Percentiles rank a stretch among this genome's conserved stretches.
Conservation (phyloP, 2,329 filamentous ascomycete species). For the Scedosporium boydii region DNA sequence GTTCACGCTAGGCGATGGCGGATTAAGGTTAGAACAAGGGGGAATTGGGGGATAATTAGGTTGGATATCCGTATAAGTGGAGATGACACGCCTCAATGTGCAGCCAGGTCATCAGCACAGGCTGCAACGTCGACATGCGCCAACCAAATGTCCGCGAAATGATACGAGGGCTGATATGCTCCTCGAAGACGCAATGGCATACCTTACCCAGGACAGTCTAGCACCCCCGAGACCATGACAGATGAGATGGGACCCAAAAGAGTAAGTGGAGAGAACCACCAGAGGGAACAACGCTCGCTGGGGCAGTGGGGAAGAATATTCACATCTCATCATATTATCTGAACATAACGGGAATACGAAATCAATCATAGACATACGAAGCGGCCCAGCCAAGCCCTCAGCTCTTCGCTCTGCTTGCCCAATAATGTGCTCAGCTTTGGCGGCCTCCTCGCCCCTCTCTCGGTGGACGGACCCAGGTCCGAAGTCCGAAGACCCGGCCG, state of each 20-base stretch:
- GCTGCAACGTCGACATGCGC: background rate
- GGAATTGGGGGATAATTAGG: background rate
- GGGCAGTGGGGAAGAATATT: too few species aligned
- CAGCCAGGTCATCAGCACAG: background rate
- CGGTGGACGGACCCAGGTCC: too few species aligned
- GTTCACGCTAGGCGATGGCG: background rate
- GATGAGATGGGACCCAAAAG: background rate
- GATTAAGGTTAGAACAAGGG: background rate
- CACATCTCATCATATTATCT: too few species aligned
- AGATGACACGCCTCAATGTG: background rate
- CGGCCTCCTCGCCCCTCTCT: too few species aligned
- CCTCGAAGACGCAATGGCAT: background rate
- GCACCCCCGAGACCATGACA: background rate
- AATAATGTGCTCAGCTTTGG: background rate
- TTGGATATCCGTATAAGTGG: background rate
- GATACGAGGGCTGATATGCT: background rate
- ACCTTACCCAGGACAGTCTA: background rate
- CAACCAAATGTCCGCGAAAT: background rate
- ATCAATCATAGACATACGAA: too few species aligned
- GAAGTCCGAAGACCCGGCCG: background rate
- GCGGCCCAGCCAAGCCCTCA: background rate
- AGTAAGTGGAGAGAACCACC: background rate
- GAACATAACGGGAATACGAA: too few species aligned
- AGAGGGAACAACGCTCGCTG: too few species aligned
- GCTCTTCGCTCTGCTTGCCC: background rate